phyloP scores from a whole-genome alignment of 2,329 filamentous ascomycete genomes.

The Aquanectria penicillioides region DNA sequence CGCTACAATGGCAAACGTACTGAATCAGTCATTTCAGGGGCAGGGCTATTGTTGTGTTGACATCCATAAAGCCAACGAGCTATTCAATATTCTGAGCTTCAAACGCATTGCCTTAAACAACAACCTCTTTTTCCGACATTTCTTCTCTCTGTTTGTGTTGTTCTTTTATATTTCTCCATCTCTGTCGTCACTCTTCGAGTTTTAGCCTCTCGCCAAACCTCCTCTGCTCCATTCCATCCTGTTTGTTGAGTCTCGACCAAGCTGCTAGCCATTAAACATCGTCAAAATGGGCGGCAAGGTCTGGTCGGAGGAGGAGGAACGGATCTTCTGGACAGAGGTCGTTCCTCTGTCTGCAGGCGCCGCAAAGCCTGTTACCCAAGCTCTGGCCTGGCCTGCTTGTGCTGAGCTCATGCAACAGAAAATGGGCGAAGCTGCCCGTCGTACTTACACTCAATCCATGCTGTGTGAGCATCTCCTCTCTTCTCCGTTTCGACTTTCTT shows the following conservation, averaged over 20 bases:
- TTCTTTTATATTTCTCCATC: not conserved
- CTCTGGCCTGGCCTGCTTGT: constrained; percentile 50
- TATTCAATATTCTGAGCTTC: not conserved
- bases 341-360: constrained; percentile 51
- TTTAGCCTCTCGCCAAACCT: not conserved
- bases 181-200: not conserved
- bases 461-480: constrained; percentile 41
- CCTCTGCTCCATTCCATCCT: not conserved
- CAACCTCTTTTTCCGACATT: not conserved
- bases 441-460: constrained; percentile 52
- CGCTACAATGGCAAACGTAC: constrained; percentile 12
- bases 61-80: constrained; percentile 31
- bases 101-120: not conserved
- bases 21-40: constrained; percentile 38
- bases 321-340: constrained; percentile 57
- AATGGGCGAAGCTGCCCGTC: constrained; percentile 48
- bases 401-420: constrained; percentile 50
- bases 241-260: no score
- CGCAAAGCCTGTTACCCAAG: constrained; percentile 29
- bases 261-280: not conserved
- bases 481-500: not conserved
- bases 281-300: constrained; percentile 60
- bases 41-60: not conserved
- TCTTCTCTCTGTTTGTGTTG: not conserved
- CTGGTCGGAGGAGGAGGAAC: constrained; percentile 61